Evolutionary conservation across 805 yeast genomes (phyloP).

Genomic region (Lipomyces yamadae): DNA sequence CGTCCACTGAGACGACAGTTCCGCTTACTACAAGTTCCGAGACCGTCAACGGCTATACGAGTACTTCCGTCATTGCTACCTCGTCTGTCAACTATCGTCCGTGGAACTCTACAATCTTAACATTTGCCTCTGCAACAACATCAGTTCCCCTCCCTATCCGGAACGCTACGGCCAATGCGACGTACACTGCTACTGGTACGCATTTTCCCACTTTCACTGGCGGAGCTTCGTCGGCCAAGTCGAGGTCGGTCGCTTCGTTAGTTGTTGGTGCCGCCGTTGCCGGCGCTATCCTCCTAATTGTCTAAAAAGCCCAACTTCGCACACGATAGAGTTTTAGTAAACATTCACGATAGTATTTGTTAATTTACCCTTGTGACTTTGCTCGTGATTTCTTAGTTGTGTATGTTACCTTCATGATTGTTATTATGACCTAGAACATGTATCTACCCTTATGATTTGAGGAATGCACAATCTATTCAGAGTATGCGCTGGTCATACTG

Average conservation of each 20-base stretch:
- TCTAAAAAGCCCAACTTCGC: background rate
- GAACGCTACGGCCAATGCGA: background rate
- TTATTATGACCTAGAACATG: too few relatives aligned
- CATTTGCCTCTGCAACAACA: background rate
- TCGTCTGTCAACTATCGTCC: background rate
- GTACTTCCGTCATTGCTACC: conserved; percentile 19
- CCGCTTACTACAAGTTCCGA: conserved; percentile 2
- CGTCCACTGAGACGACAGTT: background rate
- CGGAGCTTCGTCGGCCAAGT: conserved; percentile 5
- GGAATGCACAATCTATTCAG: too few relatives aligned
- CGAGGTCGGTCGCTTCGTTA: background rate
- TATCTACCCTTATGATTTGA: too few relatives aligned
- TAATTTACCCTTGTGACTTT: background rate
- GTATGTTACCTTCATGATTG: too few relatives aligned
- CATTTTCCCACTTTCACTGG: conserved; percentile 10
- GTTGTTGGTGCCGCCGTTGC: background rate
- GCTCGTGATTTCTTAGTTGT: too few relatives aligned
- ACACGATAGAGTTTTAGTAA: background rate
- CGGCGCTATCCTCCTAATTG: conserved; percentile 4
- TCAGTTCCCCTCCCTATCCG: background rate
- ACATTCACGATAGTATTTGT: background rate
- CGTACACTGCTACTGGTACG: conserved; percentile 11
- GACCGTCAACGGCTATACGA: conserved; percentile 13
- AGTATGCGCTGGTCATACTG: background rate
- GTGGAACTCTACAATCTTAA: conserved; percentile 1